These are phyloP conservation scores for Daldinia grandis DNA, from an alignment of 495 filamentous ascomycete genomes.

Conservation along the genomic window DNA sequence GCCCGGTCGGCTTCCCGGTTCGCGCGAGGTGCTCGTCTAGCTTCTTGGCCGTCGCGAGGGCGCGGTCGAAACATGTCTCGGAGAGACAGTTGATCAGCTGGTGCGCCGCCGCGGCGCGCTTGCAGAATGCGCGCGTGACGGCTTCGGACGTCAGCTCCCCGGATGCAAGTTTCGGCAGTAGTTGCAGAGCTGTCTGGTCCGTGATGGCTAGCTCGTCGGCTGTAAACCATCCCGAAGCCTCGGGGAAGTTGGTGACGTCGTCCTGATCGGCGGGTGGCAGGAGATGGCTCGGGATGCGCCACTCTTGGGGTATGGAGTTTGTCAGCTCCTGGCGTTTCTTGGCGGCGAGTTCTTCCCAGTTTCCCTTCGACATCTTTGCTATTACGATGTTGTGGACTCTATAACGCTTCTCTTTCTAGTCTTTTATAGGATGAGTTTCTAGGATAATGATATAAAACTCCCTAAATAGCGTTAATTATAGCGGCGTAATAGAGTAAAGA, in stretches of 20 bases:
- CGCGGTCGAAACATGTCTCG: conserved; percentile 46
- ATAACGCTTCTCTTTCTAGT: not conserved
- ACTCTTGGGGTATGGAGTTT: conserved; percentile 52
- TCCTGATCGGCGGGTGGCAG: conserved; percentile 50
- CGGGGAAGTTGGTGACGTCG: conserved; percentile 52
- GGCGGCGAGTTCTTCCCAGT: conserved; percentile 51
- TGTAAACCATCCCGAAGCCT: conserved; percentile 50
- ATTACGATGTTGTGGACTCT: not conserved
- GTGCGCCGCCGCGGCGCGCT: conserved; percentile 47
- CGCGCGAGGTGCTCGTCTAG: conserved; percentile 65
- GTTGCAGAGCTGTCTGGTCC: conserved; percentile 37
- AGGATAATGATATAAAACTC: not conserved
- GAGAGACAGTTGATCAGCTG: conserved; percentile 48
- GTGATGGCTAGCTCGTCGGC: conserved; percentile 48
- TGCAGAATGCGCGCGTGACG: conserved; percentile 51
- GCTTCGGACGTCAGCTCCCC: conserved; percentile 44
- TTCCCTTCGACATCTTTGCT: conserved; percentile 29
- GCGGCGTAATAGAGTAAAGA: no score
- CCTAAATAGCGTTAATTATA: not conserved
- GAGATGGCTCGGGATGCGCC: conserved; percentile 50
- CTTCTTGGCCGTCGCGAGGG: conserved; percentile 32
- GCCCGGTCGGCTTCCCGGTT: conserved; percentile 62
- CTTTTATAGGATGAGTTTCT: not conserved
- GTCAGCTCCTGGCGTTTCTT: conserved; percentile 48
- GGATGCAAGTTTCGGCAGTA: conserved; percentile 43